Conservation (phyloP, 495 filamentous ascomycete species). For the Aspergillus leporis region DNA sequence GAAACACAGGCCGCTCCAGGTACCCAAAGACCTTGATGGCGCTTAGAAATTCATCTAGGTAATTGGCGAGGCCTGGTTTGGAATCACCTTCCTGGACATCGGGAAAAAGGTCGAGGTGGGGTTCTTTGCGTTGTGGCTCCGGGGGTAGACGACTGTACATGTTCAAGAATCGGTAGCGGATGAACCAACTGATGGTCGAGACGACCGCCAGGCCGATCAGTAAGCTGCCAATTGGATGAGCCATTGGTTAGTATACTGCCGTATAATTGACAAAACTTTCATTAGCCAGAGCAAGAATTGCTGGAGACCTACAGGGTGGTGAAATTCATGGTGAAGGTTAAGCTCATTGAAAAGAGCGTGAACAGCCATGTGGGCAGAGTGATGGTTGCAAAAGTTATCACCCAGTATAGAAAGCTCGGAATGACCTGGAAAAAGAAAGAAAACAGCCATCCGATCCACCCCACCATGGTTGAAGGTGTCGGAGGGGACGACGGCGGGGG, state of each 20-base stretch:
- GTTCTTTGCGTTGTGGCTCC: constrained; percentile 93
- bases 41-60: constrained; percentile 95
- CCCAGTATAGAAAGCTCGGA: constrained; percentile 76
- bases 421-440: constrained; percentile 51
- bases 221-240: constrained; percentile 51
- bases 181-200: constrained; percentile 85
- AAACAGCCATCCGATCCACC: constrained; percentile 46
- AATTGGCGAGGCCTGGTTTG: constrained; percentile 89
- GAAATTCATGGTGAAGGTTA: constrained; percentile 97
- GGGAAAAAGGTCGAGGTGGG: constrained; percentile 90
- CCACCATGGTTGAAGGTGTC: constrained; percentile 44
- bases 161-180: constrained; percentile 90
- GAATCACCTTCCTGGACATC: constrained; percentile 86
- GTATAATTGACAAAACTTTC: background rate
- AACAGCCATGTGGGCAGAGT: constrained; percentile 89
- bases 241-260: constrained; percentile 7
- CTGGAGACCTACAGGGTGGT: constrained; percentile 73
- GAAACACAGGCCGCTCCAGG: constrained; percentile 92
- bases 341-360: constrained; percentile 88
- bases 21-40: constrained; percentile 99
- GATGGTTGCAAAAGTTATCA: constrained; percentile 82
- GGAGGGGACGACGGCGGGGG: constrained; percentile 34
- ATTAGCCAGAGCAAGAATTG: background rate
- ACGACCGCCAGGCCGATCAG: constrained; percentile 74
- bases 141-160: constrained; percentile 93